Evolutionary conservation across 441 rosid genomes (phyloP).

Genomic region (Gossypium laxum): DNA sequence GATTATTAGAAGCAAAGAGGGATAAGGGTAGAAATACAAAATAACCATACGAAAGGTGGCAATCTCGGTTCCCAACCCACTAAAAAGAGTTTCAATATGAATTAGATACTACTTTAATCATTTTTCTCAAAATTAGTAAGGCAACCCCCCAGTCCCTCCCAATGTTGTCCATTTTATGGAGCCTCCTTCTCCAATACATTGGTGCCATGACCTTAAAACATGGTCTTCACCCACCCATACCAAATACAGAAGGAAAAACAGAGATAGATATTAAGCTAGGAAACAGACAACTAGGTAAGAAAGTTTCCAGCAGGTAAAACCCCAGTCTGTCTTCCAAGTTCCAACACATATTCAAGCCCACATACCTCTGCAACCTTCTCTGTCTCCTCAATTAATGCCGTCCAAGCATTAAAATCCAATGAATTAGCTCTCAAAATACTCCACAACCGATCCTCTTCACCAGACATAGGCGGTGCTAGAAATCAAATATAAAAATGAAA

Average conservation of each 20-base stretch:
- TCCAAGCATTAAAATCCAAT: constrained; percentile 83
- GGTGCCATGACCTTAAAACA: neutral
- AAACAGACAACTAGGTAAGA: neutral
- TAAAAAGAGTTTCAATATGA: neutral
- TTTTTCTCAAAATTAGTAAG: neutral
- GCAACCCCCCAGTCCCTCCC: neutral
- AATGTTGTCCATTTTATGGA: neutral
- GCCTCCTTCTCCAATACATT: neutral
- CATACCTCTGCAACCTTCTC: constrained; percentile 68
- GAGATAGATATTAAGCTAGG: neutral
- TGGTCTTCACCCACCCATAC: neutral
- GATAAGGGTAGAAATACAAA: neutral
- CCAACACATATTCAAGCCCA: neutral
- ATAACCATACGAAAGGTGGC: neutral
- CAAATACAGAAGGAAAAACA: neutral
- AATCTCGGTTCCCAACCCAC: neutral
- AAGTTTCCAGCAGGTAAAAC: neutral
- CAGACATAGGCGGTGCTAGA: constrained; percentile 38
- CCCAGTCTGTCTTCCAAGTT: neutral
- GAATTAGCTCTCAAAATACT: constrained; percentile 69
- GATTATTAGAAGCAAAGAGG: neutral
- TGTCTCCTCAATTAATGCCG: constrained; percentile 76
- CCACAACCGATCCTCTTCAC: constrained; percentile 87
- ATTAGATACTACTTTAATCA: neutral
- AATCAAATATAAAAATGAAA: neutral